Conservation (phyloP, 768 basidiomycete genomes). For the Hericium coralloides region DNA sequence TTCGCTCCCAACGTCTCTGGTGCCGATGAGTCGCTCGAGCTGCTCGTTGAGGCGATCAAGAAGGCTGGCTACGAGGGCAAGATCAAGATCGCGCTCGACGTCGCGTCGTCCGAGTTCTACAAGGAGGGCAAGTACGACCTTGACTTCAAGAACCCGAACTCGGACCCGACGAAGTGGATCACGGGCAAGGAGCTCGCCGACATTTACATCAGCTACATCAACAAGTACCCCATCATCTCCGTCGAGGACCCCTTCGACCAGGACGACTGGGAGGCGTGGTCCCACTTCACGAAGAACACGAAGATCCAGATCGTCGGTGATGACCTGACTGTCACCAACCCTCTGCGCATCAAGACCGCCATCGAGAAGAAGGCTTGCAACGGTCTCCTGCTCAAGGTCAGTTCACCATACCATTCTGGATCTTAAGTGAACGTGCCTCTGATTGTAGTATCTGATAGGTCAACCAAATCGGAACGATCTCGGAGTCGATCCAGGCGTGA, state of each 20-base stretch:
- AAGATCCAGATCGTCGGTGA: conserved; percentile 91
- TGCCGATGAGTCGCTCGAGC: conserved; percentile 95
- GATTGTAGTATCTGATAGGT: conserved; percentile 34
- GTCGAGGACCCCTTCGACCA: conserved; percentile 99
- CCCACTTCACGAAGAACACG: conserved; percentile 74
- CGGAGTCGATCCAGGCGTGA: conserved; percentile 97
- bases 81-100: conserved; percentile 97
- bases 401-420: neutral
- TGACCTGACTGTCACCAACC: conserved; percentile 98
- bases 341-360: conserved; percentile 92
- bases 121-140: conserved; percentile 99
- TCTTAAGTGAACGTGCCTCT: neutral
- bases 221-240: conserved; percentile 94
- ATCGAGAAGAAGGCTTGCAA: conserved; percentile 99
- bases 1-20: conserved; percentile 98
- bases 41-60: conserved; percentile 92
- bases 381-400: conserved; percentile 89
- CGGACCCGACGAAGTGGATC: conserved; percentile 95
- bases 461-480: conserved; percentile 99
- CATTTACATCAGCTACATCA: conserved; percentile 75
- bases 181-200: conserved; percentile 88
- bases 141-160: conserved; percentile 99
- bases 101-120: conserved; percentile 99
- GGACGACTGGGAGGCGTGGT: conserved; percentile 99
- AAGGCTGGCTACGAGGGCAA: conserved; percentile 98